Conservation (phyloP, 371 early-diverging fungal genomes). For the Circinella umbellata region DNA sequence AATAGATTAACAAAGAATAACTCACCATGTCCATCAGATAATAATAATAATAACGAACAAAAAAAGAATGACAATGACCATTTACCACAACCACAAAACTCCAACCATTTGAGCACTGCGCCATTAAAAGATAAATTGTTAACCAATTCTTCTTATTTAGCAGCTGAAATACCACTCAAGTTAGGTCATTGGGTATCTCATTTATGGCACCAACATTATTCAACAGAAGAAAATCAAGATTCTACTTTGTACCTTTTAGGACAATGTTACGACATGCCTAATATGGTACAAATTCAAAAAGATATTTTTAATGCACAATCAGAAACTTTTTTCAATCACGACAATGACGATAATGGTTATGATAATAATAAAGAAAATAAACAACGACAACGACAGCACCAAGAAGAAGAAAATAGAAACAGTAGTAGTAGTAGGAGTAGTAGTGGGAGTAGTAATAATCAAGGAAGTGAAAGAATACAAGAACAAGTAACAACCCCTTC, state of each 20-base stretch:
- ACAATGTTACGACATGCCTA: conserved; percentile 29
- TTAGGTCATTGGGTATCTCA: conserved; percentile 55
- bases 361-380: neutral
- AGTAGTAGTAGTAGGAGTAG: neutral
- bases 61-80: conserved; percentile 13
- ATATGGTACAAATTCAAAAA: conserved; percentile 32
- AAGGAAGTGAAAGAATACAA: neutral
- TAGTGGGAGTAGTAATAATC: neutral
- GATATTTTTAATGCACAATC: conserved; percentile 44
- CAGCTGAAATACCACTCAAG: conserved; percentile 58
- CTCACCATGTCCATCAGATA: neutral
- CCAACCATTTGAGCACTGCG: conserved; percentile 49
- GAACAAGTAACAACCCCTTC: conserved; percentile 8
- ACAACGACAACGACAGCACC: neutral
- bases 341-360: neutral
- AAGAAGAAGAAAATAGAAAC: neutral
- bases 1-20: neutral
- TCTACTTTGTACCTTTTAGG: conserved; percentile 44
- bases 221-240: conserved; percentile 10
- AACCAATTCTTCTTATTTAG: conserved; percentile 54
- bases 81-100: conserved; percentile 55
- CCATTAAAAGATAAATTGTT: conserved; percentile 51
- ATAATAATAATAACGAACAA: neutral
- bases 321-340: conserved; percentile 30
- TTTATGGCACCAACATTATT: conserved; percentile 36